Evolutionary conservation across 768 basidiomycete species (phyloP), one percentile per base, ranked within the genome.

Genomic region (Kwoniella dejecticola): DNA sequence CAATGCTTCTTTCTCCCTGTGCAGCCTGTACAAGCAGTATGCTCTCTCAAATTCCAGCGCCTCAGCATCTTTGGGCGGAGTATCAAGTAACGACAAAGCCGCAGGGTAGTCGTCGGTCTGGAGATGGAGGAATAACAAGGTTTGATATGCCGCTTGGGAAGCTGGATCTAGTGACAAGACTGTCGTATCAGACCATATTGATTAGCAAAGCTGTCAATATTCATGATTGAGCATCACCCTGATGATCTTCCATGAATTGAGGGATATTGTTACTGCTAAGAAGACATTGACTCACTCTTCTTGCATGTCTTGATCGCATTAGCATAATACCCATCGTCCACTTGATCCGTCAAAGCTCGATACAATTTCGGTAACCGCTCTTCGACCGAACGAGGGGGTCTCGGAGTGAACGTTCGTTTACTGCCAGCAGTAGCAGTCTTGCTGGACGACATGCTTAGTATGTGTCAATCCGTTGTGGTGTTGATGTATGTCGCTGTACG

Each of bases 221-320:
- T n/a, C n/a, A n/a, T n/a, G n/a, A n/a, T n/a, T n/a, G n/a, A n/a
- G n/a, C n/a, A n/a, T n/a, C n/a, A n/a, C n/a, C n/a, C n/a, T n/a
- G n/a, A n/a, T n/a, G n/a, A n/a, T n/a, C n/a, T n/a, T n/a, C n/a
- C n/a, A n/a, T n/a, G n/a, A n/a, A n/a, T n/a, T n/a, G n/a, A n/a
- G n/a, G n/a, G n/a, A n/a, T n/a, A n/a, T n/a, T n/a, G n/a, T n/a
- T n/a, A n/a, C n/a, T n/a, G n/a, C n/a, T n/a, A n/a, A n/a, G n/a
- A n/a, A n/a, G n/a, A n/a, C n/a, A n/a, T n/a, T 36, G 23, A 70
- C 80, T 62, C 70, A 91, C 93, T 89, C 82, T 91, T 92, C 79
- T 91, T 88, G 81, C 90, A 93, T 64, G 92, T 93, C 83, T 88
- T 90, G 73, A 92, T 83, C 26, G 91, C 91, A 70, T 91, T 91